Evolutionary conservation across 441 rosid genomes (phyloP).

Genomic region (Raphanus hybrid): DNA sequence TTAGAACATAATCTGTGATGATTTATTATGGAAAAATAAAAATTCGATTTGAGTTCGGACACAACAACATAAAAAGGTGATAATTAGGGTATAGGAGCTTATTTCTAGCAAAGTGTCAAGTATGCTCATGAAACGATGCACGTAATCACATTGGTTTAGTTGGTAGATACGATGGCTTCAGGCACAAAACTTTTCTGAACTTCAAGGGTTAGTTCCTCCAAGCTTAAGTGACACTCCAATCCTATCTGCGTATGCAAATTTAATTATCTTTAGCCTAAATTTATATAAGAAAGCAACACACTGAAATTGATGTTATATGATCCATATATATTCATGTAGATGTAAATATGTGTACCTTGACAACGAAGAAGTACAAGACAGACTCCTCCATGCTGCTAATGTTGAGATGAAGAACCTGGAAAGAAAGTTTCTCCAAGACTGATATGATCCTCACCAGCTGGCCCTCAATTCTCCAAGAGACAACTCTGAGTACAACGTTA

Average conservation of each 20-base stretch:
- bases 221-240: slow-evolving; percentile 79
- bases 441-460: slow-evolving; percentile 72
- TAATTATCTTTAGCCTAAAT: background rate
- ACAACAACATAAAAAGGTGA: slow-evolving; percentile 15
- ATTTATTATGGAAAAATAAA: slow-evolving; percentile 18
- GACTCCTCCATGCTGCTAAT: slow-evolving; percentile 95
- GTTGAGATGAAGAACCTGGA: slow-evolving; percentile 80
- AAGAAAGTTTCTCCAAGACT: slow-evolving; percentile 72
- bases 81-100: slow-evolving; percentile 11
- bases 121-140: slow-evolving; percentile 29
- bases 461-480: slow-evolving; percentile 57
- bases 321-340: background rate
- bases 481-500: slow-evolving; percentile 69
- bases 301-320: background rate
- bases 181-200: slow-evolving; percentile 75
- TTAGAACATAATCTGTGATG: slow-evolving; percentile 2
- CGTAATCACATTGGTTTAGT: slow-evolving; percentile 30
- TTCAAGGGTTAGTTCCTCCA: slow-evolving; percentile 86
- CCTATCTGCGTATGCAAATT: slow-evolving; percentile 65
- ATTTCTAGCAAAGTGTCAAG: slow-evolving; percentile 33
- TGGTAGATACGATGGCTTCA: slow-evolving; percentile 35
- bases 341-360: slow-evolving; percentile 63
- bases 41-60: slow-evolving; percentile 14
- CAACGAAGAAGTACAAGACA: slow-evolving; percentile 76
- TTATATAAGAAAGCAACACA: background rate